A percentile compares a stretch with the other conserved stretches of the same genome.
Evolutionary conservation across 1,284 basidiomycete species (phyloP).

Genomic region (Boletus sp.): DNA sequence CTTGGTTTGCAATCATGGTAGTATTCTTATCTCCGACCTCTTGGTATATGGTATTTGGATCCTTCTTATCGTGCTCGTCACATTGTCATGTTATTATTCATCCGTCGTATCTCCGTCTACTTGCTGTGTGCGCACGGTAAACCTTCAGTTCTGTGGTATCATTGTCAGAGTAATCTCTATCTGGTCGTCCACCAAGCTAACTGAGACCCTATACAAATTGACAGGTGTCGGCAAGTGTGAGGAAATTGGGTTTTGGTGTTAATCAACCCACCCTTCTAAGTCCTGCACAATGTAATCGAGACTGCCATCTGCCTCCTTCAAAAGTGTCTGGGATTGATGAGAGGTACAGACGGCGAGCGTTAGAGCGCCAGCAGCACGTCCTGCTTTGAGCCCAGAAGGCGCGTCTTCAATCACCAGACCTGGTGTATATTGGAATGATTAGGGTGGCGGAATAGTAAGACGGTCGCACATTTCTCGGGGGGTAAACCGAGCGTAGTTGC

Average conservation of each 20-base stretch:
- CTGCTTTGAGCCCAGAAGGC: conserved; percentile 74
- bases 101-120: not conserved
- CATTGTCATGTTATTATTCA: not conserved
- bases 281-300: conserved; percentile 27
- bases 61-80: not conserved
- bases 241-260: not conserved
- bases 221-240: not conserved
- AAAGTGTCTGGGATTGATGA: conserved; percentile 51
- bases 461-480: conserved; percentile 52
- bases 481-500: conserved; percentile 55
- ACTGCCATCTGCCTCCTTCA: conserved; percentile 17
- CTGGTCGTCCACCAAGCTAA: conserved; percentile 24
- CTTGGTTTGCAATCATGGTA: not conserved
- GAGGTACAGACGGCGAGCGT: conserved; percentile 86
- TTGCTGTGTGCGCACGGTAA: not conserved
- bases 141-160: conserved; percentile 22
- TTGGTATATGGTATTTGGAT: not conserved
- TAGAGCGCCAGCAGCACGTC: conserved; percentile 71
- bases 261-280: conserved; percentile 26
- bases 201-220: conserved; percentile 22
- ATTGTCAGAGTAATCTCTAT: conserved; percentile 26
- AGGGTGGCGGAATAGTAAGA: not conserved
- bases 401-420: conserved; percentile 87
- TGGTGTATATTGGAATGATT: conserved; percentile 31
- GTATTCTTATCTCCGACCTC: not conserved